These are phyloP conservation scores for Inga oerstediana DNA, from an alignment of 306 rosid species.

Conservation along the genomic window DNA sequence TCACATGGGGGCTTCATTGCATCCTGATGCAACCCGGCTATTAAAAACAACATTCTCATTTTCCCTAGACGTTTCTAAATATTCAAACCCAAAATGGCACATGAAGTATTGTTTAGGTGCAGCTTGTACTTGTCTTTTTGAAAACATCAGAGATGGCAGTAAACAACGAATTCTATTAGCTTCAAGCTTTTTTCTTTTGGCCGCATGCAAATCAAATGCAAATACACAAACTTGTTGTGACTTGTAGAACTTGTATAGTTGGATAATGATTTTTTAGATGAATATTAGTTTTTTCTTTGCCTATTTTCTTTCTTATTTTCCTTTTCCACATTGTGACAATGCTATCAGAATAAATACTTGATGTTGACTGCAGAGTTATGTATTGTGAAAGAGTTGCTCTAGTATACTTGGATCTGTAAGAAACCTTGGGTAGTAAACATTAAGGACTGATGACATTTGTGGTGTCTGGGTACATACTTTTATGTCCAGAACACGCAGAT, in stretches of 20 bases:
- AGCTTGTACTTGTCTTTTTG: background rate
- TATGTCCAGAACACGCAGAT: background rate
- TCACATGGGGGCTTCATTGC: background rate
- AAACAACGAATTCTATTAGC: background rate
- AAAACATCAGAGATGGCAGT: background rate
- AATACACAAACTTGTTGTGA: background rate
- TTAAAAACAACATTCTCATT: background rate
- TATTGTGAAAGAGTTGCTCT: background rate
- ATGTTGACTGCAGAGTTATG: background rate
- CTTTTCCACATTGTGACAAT: background rate
- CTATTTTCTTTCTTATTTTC: background rate
- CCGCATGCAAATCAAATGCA: background rate
- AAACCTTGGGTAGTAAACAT: background rate
- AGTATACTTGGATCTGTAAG: background rate
- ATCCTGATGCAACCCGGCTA: background rate
- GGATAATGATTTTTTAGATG: background rate
- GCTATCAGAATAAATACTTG: background rate
- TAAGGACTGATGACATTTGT: background rate
- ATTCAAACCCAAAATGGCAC: background rate
- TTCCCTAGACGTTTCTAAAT: background rate
- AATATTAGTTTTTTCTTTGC: background rate
- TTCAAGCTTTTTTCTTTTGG: conserved; percentile 15
- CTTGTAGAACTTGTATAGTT: background rate
- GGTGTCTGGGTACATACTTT: background rate
- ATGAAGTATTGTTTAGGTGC: conserved; percentile 2